Conservation (phyloP, 768 basidiomycete genomes). For the Macrolepiota dolichaula region DNA sequence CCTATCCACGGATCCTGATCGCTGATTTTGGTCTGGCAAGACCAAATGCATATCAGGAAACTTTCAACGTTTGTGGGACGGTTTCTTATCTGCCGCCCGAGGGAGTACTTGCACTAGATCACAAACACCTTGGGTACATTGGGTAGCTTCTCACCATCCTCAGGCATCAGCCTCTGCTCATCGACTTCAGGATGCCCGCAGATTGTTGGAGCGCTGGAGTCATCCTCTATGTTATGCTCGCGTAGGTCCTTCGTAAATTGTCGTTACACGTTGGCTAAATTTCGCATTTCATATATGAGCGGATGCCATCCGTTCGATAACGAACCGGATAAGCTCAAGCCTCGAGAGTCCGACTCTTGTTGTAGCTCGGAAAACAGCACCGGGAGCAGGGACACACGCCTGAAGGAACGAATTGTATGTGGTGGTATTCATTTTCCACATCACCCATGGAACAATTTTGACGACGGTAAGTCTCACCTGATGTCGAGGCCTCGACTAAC, state of each 20-base stretch:
- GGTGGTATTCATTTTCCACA: conserved; percentile 56
- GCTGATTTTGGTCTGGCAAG: conserved; percentile 88
- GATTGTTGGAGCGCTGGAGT: conserved; percentile 90
- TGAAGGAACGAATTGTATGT: conserved; percentile 68
- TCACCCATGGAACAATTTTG: conserved; percentile 51
- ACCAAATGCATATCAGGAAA: conserved; percentile 74
- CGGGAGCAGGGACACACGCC: conserved; percentile 18
- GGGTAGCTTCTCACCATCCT: conserved; percentile 28
- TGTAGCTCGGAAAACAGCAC: neutral
- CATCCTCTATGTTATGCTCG: conserved; percentile 78
- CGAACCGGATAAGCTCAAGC: conserved; percentile 23
- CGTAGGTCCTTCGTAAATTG: conserved; percentile 44
- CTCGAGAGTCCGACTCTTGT: neutral
- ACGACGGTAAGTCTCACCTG: conserved; percentile 47
- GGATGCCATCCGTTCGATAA: conserved; percentile 80
- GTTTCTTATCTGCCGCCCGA: conserved; percentile 85
- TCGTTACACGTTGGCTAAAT: neutral
- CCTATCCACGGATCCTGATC: conserved; percentile 80
- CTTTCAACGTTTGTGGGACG: conserved; percentile 85
- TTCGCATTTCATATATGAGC: conserved; percentile 29
- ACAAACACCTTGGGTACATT: conserved; percentile 66
- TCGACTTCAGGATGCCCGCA: conserved; percentile 65
- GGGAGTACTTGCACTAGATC: conserved; percentile 75
- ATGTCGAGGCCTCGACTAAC: neutral
- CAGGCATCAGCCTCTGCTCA: neutral